A percentile compares a stretch with the other conserved stretches of the same genome.
Conservation (phyloP, 2,329 filamentous ascomycete species). For the Venturia asperata region DNA sequence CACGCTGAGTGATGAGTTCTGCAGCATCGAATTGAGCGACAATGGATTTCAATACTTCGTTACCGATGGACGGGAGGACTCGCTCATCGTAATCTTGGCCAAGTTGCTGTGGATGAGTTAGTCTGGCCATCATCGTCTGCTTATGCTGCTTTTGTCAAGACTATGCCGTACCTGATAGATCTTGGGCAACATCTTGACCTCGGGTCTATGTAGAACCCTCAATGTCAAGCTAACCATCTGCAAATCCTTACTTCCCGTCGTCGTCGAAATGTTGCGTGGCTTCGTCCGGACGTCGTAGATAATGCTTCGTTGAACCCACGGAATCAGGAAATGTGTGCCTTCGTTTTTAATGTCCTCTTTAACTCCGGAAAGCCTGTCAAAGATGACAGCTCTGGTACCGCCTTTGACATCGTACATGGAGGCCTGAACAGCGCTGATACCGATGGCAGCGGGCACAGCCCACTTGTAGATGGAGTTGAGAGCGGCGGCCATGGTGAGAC, state of each 20-base stretch:
- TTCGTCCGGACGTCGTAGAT: slow-evolving; percentile 96
- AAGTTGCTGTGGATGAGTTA: slow-evolving; percentile 63
- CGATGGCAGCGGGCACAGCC: slow-evolving; percentile 67
- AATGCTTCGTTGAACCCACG: slow-evolving; percentile 92
- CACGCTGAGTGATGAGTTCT: slow-evolving; percentile 88
- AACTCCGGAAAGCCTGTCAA: slow-evolving; percentile 86
- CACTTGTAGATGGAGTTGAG: slow-evolving; percentile 58
- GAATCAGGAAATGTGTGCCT: slow-evolving; percentile 92
- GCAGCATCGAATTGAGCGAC: slow-evolving; percentile 49
- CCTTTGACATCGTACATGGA: slow-evolving; percentile 97
- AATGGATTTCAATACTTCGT: slow-evolving; percentile 50
- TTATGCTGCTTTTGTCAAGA: background rate
- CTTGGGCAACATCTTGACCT: slow-evolving; percentile 85
- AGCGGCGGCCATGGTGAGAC: slow-evolving; percentile 41
- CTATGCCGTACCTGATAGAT: slow-evolving; percentile 79
- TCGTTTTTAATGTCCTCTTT: slow-evolving; percentile 90
- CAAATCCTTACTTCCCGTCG: slow-evolving; percentile 95
- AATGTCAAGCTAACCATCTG: slow-evolving; percentile 99
- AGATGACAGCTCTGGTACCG: slow-evolving; percentile 92
- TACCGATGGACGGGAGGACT: slow-evolving; percentile 48
- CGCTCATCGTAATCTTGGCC: slow-evolving; percentile 90
- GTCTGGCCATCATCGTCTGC: slow-evolving; percentile 21
- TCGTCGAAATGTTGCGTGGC: slow-evolving; percentile 94
- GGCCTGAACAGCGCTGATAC: slow-evolving; percentile 60
- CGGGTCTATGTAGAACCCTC: slow-evolving; percentile 87